A percentile compares a stretch with the other conserved stretches of the same genome.
Conservation (phyloP, 176 grass and related monocot genomes). For the Pontederia crassipes region DNA sequence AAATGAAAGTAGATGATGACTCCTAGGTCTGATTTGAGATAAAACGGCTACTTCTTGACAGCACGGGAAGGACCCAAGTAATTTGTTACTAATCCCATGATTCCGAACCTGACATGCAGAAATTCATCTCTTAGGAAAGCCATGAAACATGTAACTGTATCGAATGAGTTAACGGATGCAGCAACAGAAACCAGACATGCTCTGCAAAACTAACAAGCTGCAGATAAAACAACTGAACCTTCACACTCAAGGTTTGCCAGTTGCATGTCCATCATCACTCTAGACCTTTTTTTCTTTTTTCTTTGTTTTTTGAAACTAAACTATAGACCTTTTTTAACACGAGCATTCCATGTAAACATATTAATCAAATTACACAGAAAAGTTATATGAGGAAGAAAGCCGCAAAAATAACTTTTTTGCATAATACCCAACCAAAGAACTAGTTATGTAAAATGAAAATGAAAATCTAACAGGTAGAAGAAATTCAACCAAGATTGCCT, state of each 20-base stretch:
- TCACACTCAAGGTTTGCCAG: too few relatives aligned
- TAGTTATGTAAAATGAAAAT: background rate
- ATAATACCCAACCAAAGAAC: background rate
- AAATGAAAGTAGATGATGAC: too few relatives aligned
- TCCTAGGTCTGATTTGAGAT: too few relatives aligned
- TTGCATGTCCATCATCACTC: too few relatives aligned
- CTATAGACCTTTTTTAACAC: too few relatives aligned
- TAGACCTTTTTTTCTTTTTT: too few relatives aligned
- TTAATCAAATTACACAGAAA: too few relatives aligned
- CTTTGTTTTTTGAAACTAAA: too few relatives aligned
- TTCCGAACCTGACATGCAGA: slow-evolving; percentile 60
- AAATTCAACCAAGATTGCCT: background rate
- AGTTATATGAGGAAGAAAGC: too few relatives aligned
- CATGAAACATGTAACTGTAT: background rate
- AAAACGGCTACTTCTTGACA: slow-evolving; percentile 19
- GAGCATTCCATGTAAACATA: too few relatives aligned
- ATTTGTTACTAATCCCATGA: slow-evolving; percentile 91
- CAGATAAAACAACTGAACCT: background rate
- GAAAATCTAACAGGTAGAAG: background rate
- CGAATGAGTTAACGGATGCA: background rate
- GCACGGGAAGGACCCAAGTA: slow-evolving; percentile 69
- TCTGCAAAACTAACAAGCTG: background rate
- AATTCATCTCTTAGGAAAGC: background rate
- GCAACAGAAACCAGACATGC: background rate
- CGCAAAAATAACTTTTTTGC: background rate